These are phyloP conservation scores for Eucalyptus virginea DNA, from an alignment of 345 rosid genomes.

Conservation along the genomic window DNA sequence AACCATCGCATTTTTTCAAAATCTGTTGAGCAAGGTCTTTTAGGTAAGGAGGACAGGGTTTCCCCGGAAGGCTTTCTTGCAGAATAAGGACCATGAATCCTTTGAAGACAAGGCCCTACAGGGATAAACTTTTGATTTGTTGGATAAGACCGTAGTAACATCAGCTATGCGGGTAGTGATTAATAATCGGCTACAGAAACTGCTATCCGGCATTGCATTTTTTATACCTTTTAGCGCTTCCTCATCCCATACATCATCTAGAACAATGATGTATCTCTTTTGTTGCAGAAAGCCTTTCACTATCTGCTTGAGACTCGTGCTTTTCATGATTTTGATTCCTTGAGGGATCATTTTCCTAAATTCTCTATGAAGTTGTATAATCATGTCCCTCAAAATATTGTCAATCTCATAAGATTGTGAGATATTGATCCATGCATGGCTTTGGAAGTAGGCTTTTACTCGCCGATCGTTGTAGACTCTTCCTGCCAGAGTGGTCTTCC, in stretches of 20 bases:
- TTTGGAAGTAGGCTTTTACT: neutral
- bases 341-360: neutral
- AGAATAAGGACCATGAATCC: neutral
- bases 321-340: neutral
- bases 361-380: neutral
- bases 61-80: neutral
- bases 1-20: neutral
- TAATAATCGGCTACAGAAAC: accelerated
- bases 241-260: neutral
- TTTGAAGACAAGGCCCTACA: accelerated
- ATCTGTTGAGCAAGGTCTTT: neutral
- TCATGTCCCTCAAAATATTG: neutral
- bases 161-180: no score
- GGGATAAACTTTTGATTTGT: neutral
- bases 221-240: neutral
- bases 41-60: neutral
- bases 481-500: neutral
- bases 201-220: neutral
- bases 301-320: neutral
- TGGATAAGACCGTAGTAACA: accelerated
- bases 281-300: neutral
- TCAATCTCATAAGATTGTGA: neutral
- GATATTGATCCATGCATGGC: neutral
- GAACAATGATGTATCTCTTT: neutral
- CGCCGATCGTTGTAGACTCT: accelerated